Percentiles rank a stretch among this genome's conserved stretches.
Conservation (phyloP, 176 grass and related monocot species). For the Coix lacrymajobi region DNA sequence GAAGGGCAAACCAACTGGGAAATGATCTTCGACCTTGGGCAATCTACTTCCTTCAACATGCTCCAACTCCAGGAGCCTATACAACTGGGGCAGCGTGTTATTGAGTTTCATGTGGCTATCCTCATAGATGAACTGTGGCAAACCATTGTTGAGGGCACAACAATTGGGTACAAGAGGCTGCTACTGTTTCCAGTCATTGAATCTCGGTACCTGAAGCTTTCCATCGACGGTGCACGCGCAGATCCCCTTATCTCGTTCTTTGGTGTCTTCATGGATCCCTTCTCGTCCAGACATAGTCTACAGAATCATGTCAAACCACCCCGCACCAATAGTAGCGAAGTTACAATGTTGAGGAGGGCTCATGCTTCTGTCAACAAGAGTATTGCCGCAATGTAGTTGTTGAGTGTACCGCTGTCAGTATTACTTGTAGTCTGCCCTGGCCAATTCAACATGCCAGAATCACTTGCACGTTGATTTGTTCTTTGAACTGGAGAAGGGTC, state of each 20-base stretch:
- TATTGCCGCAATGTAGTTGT: conserved; percentile 36
- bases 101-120: conserved; percentile 64
- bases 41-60: conserved; percentile 58
- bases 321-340: conserved; percentile 16
- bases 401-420: neutral
- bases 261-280: conserved; percentile 66
- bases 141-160: conserved; percentile 52
- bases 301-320: conserved; percentile 5
- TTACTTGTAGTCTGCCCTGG: neutral
- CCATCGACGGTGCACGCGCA: conserved; percentile 40
- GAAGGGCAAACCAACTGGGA: conserved; percentile 54
- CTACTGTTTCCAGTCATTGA: conserved; percentile 42
- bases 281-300: conserved; percentile 30
- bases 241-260: conserved; percentile 77
- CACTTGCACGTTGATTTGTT: neutral
- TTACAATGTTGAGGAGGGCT: conserved; percentile 24
- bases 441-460: conserved; percentile 3
- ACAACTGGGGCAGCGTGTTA: conserved; percentile 88
- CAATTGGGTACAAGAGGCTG: conserved; percentile 90
- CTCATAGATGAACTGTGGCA: conserved; percentile 47
- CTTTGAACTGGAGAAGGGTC: neutral
- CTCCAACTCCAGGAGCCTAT: conserved; percentile 90
- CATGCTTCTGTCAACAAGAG: conserved; percentile 20
- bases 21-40: conserved; percentile 52
- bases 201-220: conserved; percentile 52